Evolutionary conservation across 495 filamentous ascomycete species (phyloP), one percentile per base, ranked within the genome.

Genomic region (Thozetella sp.): DNA sequence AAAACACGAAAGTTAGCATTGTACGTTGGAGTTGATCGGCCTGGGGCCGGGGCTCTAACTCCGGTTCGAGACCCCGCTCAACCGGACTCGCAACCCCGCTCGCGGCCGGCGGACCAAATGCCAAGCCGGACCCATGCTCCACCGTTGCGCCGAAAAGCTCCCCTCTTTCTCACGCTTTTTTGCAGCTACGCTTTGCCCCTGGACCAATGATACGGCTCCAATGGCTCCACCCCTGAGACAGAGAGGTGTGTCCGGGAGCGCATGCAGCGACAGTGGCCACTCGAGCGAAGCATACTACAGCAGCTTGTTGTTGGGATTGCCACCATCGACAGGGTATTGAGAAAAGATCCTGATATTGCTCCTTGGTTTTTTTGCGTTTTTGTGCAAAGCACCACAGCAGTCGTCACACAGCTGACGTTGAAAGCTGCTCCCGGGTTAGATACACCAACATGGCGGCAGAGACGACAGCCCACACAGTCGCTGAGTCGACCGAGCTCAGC

Each of bases 401-500:
- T n/a, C n/a, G n/a, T n/a, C n/a, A n/a, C n/a, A n/a, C n/a, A n/a
- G n/a, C n/a, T n/a, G n/a, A n/a, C n/a, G n/a, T n/a, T n/a, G n/a
- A n/a, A n/a, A n/a, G n/a, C n/a, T n/a, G n/a, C n/a, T n/a, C n/a
- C n/a, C n/a, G n/a, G n/a, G n/a, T n/a, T n/a, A n/a, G n/a, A n/a
- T n/a, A n/a, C n/a, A n/a, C n/a, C 12, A 48, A 48, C 9, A 48
- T 48, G 43, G 23, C 30, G 20, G 57, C 51, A 26, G 4, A 22
- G 6, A 48, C 59, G 23, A 53, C 54, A 23, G 43, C 55, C 2
- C 4, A 45, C 17, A 34, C 58, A 15, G 46, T 25, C 4, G 64
- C 60, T 22, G 68, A 69, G 23, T 23, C 30, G 37, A 64, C 68
- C 15, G 63, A 67, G 3, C 72, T 75, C 61, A 70, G 73, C 66